These are phyloP conservation scores for Trichosporon ovoides DNA, from an alignment of 1,284 basidiomycete species.

Conservation along the genomic window DNA sequence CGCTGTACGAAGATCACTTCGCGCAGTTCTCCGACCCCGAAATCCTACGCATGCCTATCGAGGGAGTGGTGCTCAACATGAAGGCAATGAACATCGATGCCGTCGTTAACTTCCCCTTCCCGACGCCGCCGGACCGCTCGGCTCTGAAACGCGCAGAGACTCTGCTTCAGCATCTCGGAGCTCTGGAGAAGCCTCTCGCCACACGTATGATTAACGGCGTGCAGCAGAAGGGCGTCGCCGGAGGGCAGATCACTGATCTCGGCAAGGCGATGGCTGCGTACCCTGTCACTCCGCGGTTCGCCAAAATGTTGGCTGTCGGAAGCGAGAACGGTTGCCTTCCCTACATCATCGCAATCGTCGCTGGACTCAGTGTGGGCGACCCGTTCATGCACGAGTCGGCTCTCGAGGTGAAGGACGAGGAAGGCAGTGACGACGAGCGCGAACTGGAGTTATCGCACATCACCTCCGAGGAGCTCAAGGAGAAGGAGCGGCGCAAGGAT, in stretches of 20 bases:
- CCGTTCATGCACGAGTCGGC: conserved; percentile 85
- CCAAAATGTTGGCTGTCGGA: conserved; percentile 89
- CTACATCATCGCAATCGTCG: conserved; percentile 86
- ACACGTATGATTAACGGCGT: conserved; percentile 46
- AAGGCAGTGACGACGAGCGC: conserved; percentile 42
- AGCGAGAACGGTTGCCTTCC: conserved; percentile 87
- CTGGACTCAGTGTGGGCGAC: conserved; percentile 89
- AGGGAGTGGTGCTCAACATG: conserved; percentile 96
- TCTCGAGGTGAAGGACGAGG: conserved; percentile 52
- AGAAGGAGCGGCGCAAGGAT: conserved; percentile 62
- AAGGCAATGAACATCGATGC: conserved; percentile 98
- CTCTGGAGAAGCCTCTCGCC: conserved; percentile 56
- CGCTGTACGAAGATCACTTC: conserved; percentile 88
- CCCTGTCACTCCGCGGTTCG: conserved; percentile 86
- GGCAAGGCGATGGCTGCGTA: conserved; percentile 89
- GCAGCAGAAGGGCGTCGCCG: conserved; percentile 43
- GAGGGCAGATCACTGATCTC: conserved; percentile 74
- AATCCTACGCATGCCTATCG: conserved; percentile 92
- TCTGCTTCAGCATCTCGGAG: conserved; percentile 75
- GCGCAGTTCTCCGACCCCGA: conserved; percentile 82
- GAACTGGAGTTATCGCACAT: conserved; percentile 56
- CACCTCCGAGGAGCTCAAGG: conserved; percentile 58
- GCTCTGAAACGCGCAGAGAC: conserved; percentile 77
- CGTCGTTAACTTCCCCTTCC: conserved; percentile 96
- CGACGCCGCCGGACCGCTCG: conserved; percentile 83